A percentile compares a stretch with the other conserved stretches of the same genome.
phyloP scores from a whole-genome alignment of 1,284 basidiomycete genomes.

The Cutaneotrichosporon cutaneum region DNA sequence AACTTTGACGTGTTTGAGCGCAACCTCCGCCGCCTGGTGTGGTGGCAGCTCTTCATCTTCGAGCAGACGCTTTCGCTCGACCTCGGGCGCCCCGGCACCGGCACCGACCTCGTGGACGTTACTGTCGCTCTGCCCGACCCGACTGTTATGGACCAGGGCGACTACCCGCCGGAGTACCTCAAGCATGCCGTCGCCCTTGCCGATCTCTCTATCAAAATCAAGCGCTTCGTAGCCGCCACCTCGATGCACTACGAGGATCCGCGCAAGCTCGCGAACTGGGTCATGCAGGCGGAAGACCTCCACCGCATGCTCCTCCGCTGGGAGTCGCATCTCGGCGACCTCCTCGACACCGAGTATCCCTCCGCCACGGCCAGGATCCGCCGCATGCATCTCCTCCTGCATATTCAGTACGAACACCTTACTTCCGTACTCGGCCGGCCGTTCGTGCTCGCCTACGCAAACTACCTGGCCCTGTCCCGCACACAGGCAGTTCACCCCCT shows the following conservation, averaged over 20 bases:
- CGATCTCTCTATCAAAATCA: conserved; percentile 17
- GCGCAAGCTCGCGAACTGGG: background rate
- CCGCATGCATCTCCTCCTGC: conserved; percentile 19
- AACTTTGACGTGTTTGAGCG: conserved; percentile 26
- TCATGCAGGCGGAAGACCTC: conserved; percentile 5
- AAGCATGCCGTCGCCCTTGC: conserved; percentile 18
- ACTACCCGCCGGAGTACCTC: conserved; percentile 19
- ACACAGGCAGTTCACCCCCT: background rate
- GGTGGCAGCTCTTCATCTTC: conserved; percentile 29
- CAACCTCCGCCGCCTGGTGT: conserved; percentile 25
- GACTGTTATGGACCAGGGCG: conserved; percentile 18
- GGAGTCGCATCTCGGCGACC: conserved; percentile 14
- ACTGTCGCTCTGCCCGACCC: conserved; percentile 23
- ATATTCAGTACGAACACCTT: conserved; percentile 24
- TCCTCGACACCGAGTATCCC: conserved; percentile 10
- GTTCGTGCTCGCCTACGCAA: conserved; percentile 19
- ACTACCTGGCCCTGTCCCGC: conserved; percentile 16
- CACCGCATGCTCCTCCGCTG: conserved; percentile 18
- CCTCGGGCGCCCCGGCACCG: conserved; percentile 26
- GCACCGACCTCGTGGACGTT: conserved; percentile 20
- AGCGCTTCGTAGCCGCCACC: conserved; percentile 16
- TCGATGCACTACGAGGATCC: conserved; percentile 22
- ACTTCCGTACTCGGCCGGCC: conserved; percentile 24
- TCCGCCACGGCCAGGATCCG: conserved; percentile 9
- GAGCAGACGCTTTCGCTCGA: conserved; percentile 28